phyloP scores from a whole-genome alignment of 805 yeast genomes.

The Ogataea minuta region DNA sequence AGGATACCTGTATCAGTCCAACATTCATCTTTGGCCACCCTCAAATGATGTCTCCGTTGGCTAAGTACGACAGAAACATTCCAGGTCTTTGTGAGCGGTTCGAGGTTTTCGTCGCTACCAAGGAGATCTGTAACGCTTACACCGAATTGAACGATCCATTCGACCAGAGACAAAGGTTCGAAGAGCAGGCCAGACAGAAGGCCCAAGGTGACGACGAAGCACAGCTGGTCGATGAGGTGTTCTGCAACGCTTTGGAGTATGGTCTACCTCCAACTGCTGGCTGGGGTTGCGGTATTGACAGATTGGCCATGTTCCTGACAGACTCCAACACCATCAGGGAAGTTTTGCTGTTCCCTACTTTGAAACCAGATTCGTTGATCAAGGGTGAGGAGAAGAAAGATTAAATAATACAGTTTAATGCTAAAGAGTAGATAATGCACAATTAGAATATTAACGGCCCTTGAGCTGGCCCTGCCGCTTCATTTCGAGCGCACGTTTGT shows the following conservation, averaged over 20 bases:
- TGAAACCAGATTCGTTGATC: slow-evolving; percentile 78
- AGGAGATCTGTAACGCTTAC: slow-evolving; percentile 97
- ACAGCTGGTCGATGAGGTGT: slow-evolving; percentile 91
- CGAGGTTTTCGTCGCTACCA: slow-evolving; percentile 97
- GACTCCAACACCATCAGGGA: slow-evolving; percentile 96
- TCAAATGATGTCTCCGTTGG: slow-evolving; percentile 99
- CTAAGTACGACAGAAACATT: slow-evolving; percentile 86
- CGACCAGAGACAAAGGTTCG: slow-evolving; percentile 95
- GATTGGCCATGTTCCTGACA: slow-evolving; percentile 97
- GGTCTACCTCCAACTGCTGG: slow-evolving; percentile 99
- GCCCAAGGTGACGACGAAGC: slow-evolving; percentile 99
- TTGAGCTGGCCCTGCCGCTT: slow-evolving; percentile 67
- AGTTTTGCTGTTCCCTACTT: slow-evolving; percentile 96
- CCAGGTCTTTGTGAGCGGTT: slow-evolving; percentile 98
- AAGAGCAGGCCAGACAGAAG: slow-evolving; percentile 98
- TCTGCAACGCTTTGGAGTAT: slow-evolving; percentile 96
- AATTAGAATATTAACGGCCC: slow-evolving; percentile 1
- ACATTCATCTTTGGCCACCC: slow-evolving; percentile 98
- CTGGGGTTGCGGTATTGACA: slow-evolving; percentile 99
- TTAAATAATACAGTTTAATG: slow-evolving; percentile 6
- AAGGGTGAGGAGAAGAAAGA: slow-evolving; percentile 36
- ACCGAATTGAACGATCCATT: slow-evolving; percentile 99
- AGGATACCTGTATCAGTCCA: slow-evolving; percentile 93
- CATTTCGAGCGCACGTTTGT: slow-evolving; percentile 85
- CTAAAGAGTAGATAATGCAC: neutral